Conservation (phyloP, 129 eudicot species). For the Heracleum sosnowskyi region DNA sequence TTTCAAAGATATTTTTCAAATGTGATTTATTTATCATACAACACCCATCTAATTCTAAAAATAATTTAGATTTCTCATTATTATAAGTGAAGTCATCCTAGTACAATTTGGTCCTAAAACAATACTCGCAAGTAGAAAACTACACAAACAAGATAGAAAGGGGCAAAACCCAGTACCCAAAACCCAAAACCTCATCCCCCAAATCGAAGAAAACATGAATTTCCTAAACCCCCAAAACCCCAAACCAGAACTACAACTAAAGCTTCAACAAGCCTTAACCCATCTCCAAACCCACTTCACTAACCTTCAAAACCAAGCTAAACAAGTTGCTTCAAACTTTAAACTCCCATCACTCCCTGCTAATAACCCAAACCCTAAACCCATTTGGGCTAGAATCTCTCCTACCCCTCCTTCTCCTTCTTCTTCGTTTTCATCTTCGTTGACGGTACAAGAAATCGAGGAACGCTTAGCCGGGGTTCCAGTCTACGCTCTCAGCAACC, state of each 20-base stretch:
- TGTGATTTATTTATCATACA: no score
- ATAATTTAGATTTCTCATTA: no score
- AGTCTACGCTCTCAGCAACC: constrained; percentile 66
- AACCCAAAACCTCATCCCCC: background rate
- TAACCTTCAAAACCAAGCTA: constrained; percentile 10
- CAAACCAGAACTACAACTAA: constrained; percentile 15
- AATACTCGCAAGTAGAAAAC: no score
- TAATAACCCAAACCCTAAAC: constrained; percentile 6
- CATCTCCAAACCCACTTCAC: constrained; percentile 29
- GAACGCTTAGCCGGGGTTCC: constrained; percentile 73
- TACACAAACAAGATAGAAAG: no score
- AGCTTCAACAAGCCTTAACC: constrained; percentile 37
- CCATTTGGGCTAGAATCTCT: constrained; percentile 30
- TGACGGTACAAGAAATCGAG: constrained; percentile 43
- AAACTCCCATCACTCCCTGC: background rate
- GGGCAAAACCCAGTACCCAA: background rate
- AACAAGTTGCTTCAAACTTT: background rate
- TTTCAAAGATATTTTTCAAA: no score
- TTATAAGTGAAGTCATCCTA: no score
- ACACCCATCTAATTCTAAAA: no score
- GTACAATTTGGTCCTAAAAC: no score
- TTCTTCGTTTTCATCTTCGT: constrained; percentile 6
- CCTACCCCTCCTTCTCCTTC: background rate
- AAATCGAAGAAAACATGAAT: constrained; percentile 1
- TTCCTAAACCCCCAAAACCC: constrained; percentile 28